Conservation (phyloP, 140 eudicot genomes). For the Cichorium intybus region DNA sequence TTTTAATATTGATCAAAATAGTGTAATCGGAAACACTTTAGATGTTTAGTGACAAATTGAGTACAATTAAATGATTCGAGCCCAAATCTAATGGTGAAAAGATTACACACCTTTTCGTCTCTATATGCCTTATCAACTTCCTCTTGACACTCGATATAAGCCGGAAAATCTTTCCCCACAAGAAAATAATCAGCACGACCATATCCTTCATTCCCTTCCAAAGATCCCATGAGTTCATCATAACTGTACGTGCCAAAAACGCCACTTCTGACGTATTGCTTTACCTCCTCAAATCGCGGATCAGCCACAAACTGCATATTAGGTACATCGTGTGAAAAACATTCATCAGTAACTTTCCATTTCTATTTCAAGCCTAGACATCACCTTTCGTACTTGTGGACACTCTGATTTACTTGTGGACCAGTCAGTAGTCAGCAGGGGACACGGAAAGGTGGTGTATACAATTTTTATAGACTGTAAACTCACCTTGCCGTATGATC, state of each 20-base stretch:
- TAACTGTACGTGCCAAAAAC: conserved; percentile 74
- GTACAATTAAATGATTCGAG: too few relatives aligned
- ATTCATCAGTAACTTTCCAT: not conserved
- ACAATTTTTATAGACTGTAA: too few relatives aligned
- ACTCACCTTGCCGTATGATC: too few relatives aligned
- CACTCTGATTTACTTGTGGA: too few relatives aligned
- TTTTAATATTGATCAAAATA: too few relatives aligned
- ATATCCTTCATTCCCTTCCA: conserved; percentile 93
- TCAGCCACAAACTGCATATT: conserved; percentile 78
- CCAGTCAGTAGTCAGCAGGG: too few relatives aligned
- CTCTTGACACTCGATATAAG: conserved; percentile 87
- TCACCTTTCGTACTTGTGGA: too few relatives aligned
- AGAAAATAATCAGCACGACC: conserved; percentile 98
- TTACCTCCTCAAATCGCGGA: conserved; percentile 86
- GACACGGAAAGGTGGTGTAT: too few relatives aligned
- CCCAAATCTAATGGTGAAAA: not conserved
- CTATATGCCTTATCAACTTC: conserved; percentile 85
- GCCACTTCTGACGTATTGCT: conserved; percentile 76
- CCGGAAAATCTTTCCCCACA: conserved; percentile 92
- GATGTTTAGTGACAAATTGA: not conserved
- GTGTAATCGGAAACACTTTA: too few relatives aligned
- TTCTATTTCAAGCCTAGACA: too few relatives aligned
- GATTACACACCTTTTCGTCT: conserved; percentile 61
- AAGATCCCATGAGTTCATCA: conserved; percentile 84
- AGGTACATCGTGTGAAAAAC: conserved; percentile 2